These are phyloP conservation scores for Kandelia obovata DNA, from an alignment of 345 rosid genomes.

Conservation along the genomic window DNA sequence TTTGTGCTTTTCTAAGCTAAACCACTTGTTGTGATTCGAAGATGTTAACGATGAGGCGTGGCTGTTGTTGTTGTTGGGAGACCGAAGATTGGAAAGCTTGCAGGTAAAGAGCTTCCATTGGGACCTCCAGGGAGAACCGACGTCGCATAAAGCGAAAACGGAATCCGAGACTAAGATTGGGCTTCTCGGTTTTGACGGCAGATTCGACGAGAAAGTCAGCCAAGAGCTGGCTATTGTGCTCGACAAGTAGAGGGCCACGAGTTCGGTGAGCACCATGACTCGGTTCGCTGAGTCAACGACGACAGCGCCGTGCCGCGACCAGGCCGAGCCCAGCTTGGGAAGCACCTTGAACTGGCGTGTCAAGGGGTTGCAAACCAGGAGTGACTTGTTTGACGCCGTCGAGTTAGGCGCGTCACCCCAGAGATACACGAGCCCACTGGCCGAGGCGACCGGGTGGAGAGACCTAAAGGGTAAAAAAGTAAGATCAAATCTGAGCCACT, in stretches of 20 bases:
- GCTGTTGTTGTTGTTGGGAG: neutral
- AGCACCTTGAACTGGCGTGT: constrained; percentile 61
- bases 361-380: constrained; percentile 79
- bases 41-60: neutral
- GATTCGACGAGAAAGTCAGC: constrained; percentile 71
- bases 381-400: constrained; percentile 53
- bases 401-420: constrained; percentile 59
- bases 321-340: constrained; percentile 92
- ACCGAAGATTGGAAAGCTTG: constrained; percentile 6
- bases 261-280: constrained; percentile 81
- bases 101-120: constrained; percentile 86
- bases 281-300: constrained; percentile 64
- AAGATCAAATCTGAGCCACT: constrained; percentile 70
- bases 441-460: constrained; percentile 74
- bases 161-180: constrained; percentile 64
- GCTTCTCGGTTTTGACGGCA: constrained; percentile 84
- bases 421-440: constrained; percentile 65
- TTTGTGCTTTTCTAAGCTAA: constrained; percentile 65
- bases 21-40: constrained; percentile 52
- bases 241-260: constrained; percentile 67
- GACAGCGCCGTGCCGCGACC: constrained; percentile 89
- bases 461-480: constrained; percentile 72
- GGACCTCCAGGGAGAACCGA: constrained; percentile 87
- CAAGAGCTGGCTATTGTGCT: constrained; percentile 39
- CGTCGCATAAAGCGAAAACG: constrained; percentile 69